Percentiles rank a stretch among this genome's conserved stretches.
Evolutionary conservation across 1,284 basidiomycete species (phyloP).

Genomic region (Microbotryum intermedium): DNA sequence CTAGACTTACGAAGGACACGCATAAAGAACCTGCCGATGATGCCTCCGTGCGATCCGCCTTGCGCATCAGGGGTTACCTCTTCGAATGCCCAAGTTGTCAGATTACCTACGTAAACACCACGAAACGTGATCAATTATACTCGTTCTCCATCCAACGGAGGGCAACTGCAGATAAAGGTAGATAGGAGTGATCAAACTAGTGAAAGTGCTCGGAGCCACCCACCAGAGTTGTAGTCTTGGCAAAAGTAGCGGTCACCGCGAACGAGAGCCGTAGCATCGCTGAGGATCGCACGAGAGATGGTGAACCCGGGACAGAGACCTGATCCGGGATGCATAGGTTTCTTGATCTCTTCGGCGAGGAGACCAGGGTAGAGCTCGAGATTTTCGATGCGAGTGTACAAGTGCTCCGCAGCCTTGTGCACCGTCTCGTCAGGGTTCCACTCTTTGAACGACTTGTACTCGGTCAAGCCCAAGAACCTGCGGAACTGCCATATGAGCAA

Average conservation of each 20-base stretch:
- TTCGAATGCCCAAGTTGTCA: slow-evolving; percentile 13
- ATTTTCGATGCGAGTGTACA: slow-evolving; percentile 67
- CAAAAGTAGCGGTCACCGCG: slow-evolving; percentile 43
- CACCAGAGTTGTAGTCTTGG: too few species aligned
- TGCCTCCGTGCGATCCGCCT: slow-evolving; percentile 40
- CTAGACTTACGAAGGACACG: neutral
- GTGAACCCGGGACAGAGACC: slow-evolving; percentile 49
- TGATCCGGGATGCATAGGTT: slow-evolving; percentile 57
- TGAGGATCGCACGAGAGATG: slow-evolving; percentile 73
- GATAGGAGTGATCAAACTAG: too few species aligned
- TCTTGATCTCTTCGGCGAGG: slow-evolving; percentile 62
- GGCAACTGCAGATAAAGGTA: slow-evolving; percentile 47
- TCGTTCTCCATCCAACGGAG: too few species aligned
- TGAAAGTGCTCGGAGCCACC: too few species aligned
- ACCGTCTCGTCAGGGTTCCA: slow-evolving; percentile 73
- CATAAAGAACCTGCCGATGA: slow-evolving; percentile 38
- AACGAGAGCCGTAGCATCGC: slow-evolving; percentile 75
- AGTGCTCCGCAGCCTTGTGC: slow-evolving; percentile 60
- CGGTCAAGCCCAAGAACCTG: slow-evolving; percentile 29
- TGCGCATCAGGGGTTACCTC: slow-evolving; percentile 21
- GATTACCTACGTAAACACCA: too few species aligned
- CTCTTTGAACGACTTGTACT: slow-evolving; percentile 43
- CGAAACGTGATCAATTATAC: slow-evolving; percentile 60
- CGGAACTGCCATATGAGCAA: too few species aligned
- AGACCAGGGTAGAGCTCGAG: slow-evolving; percentile 60